phyloP scores from a whole-genome alignment of 2,329 filamentous ascomycete genomes.

The Arthroderma sp. region DNA sequence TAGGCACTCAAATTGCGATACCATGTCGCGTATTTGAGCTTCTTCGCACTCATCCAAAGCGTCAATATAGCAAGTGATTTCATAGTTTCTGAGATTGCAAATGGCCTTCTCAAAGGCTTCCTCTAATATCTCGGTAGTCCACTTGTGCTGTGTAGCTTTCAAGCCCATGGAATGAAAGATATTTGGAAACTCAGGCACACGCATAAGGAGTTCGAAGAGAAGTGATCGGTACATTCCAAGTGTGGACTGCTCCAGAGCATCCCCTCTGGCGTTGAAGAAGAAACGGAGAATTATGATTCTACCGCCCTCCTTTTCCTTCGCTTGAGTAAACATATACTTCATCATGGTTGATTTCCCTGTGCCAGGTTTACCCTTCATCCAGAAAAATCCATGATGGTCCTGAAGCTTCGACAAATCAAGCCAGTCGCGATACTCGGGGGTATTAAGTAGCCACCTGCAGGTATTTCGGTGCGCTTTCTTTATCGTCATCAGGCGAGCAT shows the following conservation, averaged over 20 bases:
- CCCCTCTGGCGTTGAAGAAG: constrained; percentile 20
- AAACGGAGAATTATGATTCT: constrained; percentile 5
- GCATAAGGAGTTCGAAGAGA: constrained; percentile 16
- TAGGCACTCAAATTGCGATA: too few species aligned
- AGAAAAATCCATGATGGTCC: constrained; percentile 22
- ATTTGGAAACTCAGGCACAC: constrained; percentile 11
- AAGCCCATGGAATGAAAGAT: constrained; percentile 9
- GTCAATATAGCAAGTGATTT: constrained; percentile 29
- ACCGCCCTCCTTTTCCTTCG: too few species aligned
- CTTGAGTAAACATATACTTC: too few species aligned
- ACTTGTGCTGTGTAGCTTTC: background rate
- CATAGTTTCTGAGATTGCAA: constrained; percentile 6
- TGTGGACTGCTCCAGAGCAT: constrained; percentile 13
- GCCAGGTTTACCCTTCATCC: constrained; percentile 30
- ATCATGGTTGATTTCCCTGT: too few species aligned
- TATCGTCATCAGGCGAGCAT: constrained; percentile 26
- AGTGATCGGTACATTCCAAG: constrained; percentile 19
- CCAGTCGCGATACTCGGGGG: constrained; percentile 28
- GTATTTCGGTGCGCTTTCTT: constrained; percentile 26
- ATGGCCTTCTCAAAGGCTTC: constrained; percentile 11
- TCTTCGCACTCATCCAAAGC: constrained; percentile 36
- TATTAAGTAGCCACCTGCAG: constrained; percentile 30
- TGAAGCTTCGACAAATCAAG: constrained; percentile 14
- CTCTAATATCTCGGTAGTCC: constrained; percentile 12
- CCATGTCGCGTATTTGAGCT: constrained; percentile 1